Evolutionary conservation across 1,284 basidiomycete species (phyloP), one percentile per base, ranked within the genome.

Genomic region (Leccinum subrobustum): DNA sequence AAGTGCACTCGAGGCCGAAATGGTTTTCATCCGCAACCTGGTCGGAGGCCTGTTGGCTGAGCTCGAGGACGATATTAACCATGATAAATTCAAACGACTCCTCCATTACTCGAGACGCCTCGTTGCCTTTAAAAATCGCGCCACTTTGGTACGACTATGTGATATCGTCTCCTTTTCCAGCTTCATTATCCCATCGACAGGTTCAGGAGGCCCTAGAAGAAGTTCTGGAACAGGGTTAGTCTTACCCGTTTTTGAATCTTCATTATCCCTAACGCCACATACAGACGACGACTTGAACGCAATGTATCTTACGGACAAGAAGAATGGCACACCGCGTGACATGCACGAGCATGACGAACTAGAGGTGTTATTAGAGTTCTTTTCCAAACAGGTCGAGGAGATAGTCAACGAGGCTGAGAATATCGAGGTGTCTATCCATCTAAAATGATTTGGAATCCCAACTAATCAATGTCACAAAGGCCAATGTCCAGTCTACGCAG

Each of bases 381-480:
- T 98, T 73, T 85, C 91, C 25, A 98, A 98, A 73, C 96, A 97
- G 73, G 93, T 95, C 0, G 95, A 97, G 74, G 95, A 97, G 78
- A 93, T 97, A 60, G 93, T 95, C 5, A 94, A 89, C 66, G 95
- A 97, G 75, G 91, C 93, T 1, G 92, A 94, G 70, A 93, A 85
- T 63, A 94, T 92, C 2, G 87, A 93, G 68, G 93, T 94, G 66
- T 59, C 81, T 75, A 20, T 18, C 16, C 20, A 14, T 16, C 44
- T 31, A 20, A 29, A 14, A 31, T n/a, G 2, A 11, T 48, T 54
- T 29, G 39, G 44, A 59, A 47, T 39, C 58, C 31, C 11, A 11
- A 23, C 57, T 60, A 29, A 63, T 54, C 39, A 18, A 39, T 52
- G 16, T 47, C 23, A 25, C 55, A 37, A 67, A 95, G 93, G 84